phyloP scores from a whole-genome alignment of 257 asterid genomes.

The Rauvolfia tetraphylla region DNA sequence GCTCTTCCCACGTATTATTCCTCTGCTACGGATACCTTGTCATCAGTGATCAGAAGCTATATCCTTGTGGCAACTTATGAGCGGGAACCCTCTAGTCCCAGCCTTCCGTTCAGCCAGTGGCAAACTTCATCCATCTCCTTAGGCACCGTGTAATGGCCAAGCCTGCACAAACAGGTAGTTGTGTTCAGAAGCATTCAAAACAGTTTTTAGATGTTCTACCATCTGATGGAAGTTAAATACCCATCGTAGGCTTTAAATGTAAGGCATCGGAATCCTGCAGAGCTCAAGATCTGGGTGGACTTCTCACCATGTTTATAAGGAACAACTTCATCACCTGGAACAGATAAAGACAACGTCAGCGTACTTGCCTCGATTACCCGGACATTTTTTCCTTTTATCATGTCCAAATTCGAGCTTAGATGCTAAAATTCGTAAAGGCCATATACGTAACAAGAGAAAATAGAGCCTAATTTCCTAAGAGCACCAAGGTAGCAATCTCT shows the following conservation, averaged over 20 bases:
- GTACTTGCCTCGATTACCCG: not conserved
- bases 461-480: not conserved
- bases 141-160: conserved; percentile 88
- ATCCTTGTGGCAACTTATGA: not conserved
- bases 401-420: not conserved
- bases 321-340: conserved; percentile 74
- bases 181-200: not conserved
- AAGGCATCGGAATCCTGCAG: conserved; percentile 70
- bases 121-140: conserved; percentile 90
- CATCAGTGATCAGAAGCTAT: conserved; percentile 11
- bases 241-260: conserved; percentile 67
- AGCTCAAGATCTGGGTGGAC: conserved; percentile 66
- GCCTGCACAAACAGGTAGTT: conserved; percentile 36
- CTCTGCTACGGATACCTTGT: conserved; percentile 21
- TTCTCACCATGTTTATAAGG: conserved; percentile 72
- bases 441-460: not conserved
- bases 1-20: conserved; percentile 33
- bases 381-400: not conserved
- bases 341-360: conserved; percentile 20
- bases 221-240: conserved; percentile 30
- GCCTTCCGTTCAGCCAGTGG: conserved; percentile 60
- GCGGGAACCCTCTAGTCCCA: conserved; percentile 46
- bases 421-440: not conserved
- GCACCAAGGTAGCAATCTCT: not conserved
- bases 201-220: not conserved